Conservation (phyloP, 306 rosid genomes). For the Vigna nakashimae region DNA sequence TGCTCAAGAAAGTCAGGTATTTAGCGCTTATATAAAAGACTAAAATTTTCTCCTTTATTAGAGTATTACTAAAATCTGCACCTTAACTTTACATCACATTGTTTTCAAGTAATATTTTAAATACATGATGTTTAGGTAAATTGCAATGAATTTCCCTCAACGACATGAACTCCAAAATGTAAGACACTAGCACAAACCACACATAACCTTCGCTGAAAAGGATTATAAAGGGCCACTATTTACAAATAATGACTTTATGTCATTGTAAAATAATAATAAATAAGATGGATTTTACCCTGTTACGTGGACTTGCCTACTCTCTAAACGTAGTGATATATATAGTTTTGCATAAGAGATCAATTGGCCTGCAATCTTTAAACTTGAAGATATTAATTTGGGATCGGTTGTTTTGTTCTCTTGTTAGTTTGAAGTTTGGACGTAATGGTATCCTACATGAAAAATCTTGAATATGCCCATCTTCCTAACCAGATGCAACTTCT, state of each 20-base stretch:
- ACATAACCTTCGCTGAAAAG: background rate
- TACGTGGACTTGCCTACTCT: background rate
- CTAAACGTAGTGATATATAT: background rate
- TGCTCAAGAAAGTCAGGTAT: constrained; percentile 92
- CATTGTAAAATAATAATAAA: background rate
- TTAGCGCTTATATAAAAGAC: background rate
- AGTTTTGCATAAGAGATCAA: background rate
- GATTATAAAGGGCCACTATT: background rate
- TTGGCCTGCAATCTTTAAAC: background rate
- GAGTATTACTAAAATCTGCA: constrained; percentile 3
- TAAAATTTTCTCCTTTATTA: background rate
- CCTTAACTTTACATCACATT: background rate
- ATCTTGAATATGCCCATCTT: background rate
- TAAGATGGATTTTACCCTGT: background rate
- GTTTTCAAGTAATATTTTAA: background rate
- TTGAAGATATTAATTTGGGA: background rate
- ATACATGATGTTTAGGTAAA: constrained; percentile 13
- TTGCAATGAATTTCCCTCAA: constrained; percentile 7
- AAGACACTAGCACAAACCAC: background rate
- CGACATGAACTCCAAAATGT: background rate
- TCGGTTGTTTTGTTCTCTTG: constrained; percentile 14
- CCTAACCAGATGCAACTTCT: constrained; percentile 16
- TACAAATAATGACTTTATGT: background rate
- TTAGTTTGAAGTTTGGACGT: constrained; percentile 3
- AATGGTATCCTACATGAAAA: background rate